A percentile compares a stretch with the other conserved stretches of the same genome.
Evolutionary conservation across 495 filamentous ascomycete genomes (phyloP).

Genomic region (Neurospora intermedia): DNA sequence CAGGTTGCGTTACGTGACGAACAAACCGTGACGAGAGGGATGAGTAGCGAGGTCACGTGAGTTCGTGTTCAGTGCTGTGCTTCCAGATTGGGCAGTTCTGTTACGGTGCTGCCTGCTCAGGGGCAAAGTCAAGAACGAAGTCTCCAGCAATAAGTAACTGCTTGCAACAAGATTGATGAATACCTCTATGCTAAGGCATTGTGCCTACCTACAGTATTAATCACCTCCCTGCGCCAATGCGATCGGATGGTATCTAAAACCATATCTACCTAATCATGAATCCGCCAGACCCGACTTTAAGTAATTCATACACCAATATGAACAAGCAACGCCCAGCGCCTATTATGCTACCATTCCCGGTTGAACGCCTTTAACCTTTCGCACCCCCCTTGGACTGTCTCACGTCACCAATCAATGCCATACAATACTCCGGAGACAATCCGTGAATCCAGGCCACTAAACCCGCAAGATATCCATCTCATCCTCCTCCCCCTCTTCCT

Average conservation of each 20-base stretch:
- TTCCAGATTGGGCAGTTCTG: background rate
- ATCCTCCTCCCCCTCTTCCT: constrained; percentile 24
- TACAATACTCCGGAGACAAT: background rate
- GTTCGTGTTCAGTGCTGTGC: background rate
- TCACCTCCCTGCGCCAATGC: background rate
- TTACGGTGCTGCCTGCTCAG: background rate
- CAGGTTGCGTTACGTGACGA: background rate
- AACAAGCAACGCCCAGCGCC: background rate
- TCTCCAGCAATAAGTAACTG: background rate
- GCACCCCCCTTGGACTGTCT: background rate
- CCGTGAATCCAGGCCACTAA: constrained; percentile 1
- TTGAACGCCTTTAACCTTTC: background rate
- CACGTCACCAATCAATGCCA: background rate
- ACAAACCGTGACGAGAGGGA: background rate
- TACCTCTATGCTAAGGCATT: background rate
- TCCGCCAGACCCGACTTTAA: background rate
- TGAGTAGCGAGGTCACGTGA: background rate
- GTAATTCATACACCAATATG: background rate
- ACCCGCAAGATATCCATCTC: constrained; percentile 38
- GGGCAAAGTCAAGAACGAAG: background rate
- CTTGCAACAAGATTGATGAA: background rate
- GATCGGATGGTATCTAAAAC: background rate
- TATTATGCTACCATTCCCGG: background rate
- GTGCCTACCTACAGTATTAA: background rate
- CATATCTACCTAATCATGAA: background rate